Conservation (phyloP, 1,284 basidiomycete genomes). For the Microbotryomycetes sp. region DNA sequence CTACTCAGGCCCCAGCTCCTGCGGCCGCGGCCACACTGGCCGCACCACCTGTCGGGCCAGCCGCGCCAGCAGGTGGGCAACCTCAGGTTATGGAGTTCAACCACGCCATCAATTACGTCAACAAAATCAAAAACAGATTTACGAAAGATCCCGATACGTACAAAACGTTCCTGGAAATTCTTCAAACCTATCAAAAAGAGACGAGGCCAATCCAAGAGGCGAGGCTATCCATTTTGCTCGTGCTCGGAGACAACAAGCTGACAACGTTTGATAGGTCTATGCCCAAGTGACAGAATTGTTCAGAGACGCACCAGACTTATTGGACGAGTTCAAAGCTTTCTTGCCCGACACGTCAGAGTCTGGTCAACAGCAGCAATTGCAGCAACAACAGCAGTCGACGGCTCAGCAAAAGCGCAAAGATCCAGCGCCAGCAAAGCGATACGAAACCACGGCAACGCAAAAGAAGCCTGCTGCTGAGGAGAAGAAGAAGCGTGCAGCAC, state of each 20-base stretch:
- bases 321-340: conserved; percentile 95
- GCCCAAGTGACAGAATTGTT: conserved; percentile 88
- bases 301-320: conserved; percentile 81
- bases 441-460: conserved; percentile 15
- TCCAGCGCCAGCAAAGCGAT: conserved; percentile 1
- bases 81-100: conserved; percentile 69
- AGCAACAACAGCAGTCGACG: not conserved
- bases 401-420: not conserved
- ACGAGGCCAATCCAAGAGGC: conserved; percentile 81
- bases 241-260: not conserved
- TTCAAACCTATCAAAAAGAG: conserved; percentile 96
- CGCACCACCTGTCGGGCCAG: conserved; percentile 2
- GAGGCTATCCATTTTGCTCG: conserved; percentile 42
- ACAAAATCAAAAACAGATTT: conserved; percentile 95
- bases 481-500: conserved; percentile 33
- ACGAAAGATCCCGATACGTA: conserved; percentile 86
- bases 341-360: conserved; percentile 56
- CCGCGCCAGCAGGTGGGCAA: not conserved
- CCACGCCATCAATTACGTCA: conserved; percentile 94
- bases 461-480: conserved; percentile 24
- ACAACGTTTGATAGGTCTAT: conserved; percentile 58
- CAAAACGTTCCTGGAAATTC: conserved; percentile 94
- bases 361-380: not conserved
- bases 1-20: conserved; percentile 14
- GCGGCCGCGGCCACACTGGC: conserved; percentile 1